phyloP scores from a whole-genome alignment of 2,329 filamentous ascomycete genomes.

The Lachnum nothofagi region DNA sequence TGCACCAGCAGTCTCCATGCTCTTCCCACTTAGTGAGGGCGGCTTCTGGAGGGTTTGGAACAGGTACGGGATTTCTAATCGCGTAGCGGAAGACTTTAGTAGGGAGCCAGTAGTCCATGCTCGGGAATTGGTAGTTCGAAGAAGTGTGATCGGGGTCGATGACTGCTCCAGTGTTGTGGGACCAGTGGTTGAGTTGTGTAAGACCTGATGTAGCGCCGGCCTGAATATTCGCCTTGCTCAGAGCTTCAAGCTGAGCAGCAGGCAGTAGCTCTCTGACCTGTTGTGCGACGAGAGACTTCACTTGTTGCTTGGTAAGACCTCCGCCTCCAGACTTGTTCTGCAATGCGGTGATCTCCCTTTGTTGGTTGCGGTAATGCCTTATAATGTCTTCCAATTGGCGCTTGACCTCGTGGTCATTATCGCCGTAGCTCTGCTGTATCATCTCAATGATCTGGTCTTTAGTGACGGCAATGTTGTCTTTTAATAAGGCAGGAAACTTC shows the following conservation, averaged over 20 bases:
- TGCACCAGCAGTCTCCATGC: constrained; percentile 84
- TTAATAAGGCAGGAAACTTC: constrained; percentile 19
- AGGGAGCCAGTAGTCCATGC: constrained; percentile 22
- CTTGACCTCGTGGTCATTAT: constrained; percentile 15
- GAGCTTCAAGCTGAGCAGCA: constrained; percentile 25
- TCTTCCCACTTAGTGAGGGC: constrained; percentile 70
- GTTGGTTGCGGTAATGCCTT: constrained; percentile 15
- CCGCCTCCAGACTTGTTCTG: constrained; percentile 6
- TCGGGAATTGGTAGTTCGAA: constrained; percentile 42
- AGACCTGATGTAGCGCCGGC: constrained; percentile 11
- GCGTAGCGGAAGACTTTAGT: constrained; percentile 25
- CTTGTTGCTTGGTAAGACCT: constrained; percentile 11
- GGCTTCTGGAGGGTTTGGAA: constrained; percentile 39
- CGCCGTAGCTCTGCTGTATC: constrained; percentile 75
- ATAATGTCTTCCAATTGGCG: constrained; percentile 16
- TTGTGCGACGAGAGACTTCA: constrained; percentile 17
- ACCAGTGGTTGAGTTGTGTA: constrained; percentile 67
- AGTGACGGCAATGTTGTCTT: constrained; percentile 19
- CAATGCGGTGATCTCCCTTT: constrained; percentile 12
- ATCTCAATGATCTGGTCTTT: constrained; percentile 69
- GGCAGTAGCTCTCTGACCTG: constrained; percentile 18
- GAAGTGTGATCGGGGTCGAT: constrained; percentile 60
- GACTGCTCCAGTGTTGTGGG: constrained; percentile 57
- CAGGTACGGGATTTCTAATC: constrained; percentile 21
- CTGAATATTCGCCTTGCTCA: constrained; percentile 25